phyloP scores from a whole-genome alignment of 768 basidiomycete genomes.

The Mycena venus region DNA sequence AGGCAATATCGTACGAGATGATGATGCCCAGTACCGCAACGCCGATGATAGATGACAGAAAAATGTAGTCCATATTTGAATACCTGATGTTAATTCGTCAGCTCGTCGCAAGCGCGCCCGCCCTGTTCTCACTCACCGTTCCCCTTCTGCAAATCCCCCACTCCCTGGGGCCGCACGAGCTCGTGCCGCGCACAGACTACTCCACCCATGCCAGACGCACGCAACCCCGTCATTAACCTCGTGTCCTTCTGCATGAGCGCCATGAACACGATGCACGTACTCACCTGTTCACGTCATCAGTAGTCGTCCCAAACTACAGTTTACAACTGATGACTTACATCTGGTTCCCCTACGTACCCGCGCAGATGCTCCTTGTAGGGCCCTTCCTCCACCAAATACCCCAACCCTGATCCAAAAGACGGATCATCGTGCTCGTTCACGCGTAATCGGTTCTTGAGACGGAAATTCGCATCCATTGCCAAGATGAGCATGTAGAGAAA shows the following conservation, averaged over 20 bases:
- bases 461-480: slow-evolving; percentile 38
- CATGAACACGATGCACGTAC: slow-evolving; percentile 29
- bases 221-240: neutral
- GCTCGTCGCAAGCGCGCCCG: neutral
- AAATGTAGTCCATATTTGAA: slow-evolving; percentile 41
- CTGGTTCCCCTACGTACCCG: slow-evolving; percentile 8
- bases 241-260: slow-evolving; percentile 35
- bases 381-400: slow-evolving; percentile 26
- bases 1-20: slow-evolving; percentile 42
- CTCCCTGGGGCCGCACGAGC: neutral
- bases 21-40: neutral
- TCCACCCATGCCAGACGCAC: neutral
- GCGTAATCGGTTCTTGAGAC: slow-evolving; percentile 23
- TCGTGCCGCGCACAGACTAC: neutral
- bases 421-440: slow-evolving; percentile 32
- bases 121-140: neutral
- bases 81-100: slow-evolving; percentile 21
- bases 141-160: slow-evolving; percentile 20
- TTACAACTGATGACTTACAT: slow-evolving; percentile 5
- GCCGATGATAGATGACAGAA: slow-evolving; percentile 23
- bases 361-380: slow-evolving; percentile 14
- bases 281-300: slow-evolving; percentile 22
- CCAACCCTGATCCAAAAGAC: slow-evolving; percentile 17
- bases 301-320: neutral
- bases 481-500: slow-evolving; percentile 27